Conservation (phyloP, 495 filamentous ascomycete species). For the Xylaria venustula region DNA sequence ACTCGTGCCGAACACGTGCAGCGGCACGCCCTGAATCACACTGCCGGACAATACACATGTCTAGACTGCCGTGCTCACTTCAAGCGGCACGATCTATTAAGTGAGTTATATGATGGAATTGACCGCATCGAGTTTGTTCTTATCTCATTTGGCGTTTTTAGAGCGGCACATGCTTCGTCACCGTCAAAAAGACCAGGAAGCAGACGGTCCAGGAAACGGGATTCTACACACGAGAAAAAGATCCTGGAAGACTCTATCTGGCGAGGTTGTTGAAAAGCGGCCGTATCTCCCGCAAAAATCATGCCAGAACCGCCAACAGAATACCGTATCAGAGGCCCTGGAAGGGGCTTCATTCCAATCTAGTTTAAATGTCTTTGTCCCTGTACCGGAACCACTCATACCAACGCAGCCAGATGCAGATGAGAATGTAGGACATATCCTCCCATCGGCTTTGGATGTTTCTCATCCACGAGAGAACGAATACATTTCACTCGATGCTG, state of each 20-base stretch:
- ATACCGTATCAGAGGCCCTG: too few relatives aligned
- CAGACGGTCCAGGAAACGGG: constrained; percentile 56
- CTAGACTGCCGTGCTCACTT: constrained; percentile 58
- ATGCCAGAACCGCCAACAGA: constrained; percentile 9
- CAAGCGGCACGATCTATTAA: constrained; percentile 53
- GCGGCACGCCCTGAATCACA: constrained; percentile 58
- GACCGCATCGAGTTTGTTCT: constrained; percentile 3
- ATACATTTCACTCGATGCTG: background rate
- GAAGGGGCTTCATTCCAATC: too few relatives aligned
- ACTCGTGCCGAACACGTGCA: constrained; percentile 60
- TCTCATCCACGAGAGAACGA: too few relatives aligned
- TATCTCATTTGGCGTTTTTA: constrained; percentile 14
- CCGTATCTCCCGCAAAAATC: constrained; percentile 10
- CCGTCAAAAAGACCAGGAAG: constrained; percentile 58
- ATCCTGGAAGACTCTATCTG: constrained; percentile 56
- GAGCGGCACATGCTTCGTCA: constrained; percentile 61
- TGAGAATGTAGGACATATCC: too few relatives aligned
- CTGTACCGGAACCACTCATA: too few relatives aligned
- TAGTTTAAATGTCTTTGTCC: too few relatives aligned
- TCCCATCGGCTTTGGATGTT: too few relatives aligned
- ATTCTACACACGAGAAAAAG: constrained; percentile 60
- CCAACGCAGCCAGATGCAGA: too few relatives aligned
- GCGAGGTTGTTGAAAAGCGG: constrained; percentile 51
- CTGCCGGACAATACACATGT: constrained; percentile 54
- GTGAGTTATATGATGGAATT: constrained; percentile 24